Percentiles rank a stretch among this genome's conserved stretches.
Evolutionary conservation across 129 eudicot species (phyloP).

Genomic region (Logfia minima): DNA sequence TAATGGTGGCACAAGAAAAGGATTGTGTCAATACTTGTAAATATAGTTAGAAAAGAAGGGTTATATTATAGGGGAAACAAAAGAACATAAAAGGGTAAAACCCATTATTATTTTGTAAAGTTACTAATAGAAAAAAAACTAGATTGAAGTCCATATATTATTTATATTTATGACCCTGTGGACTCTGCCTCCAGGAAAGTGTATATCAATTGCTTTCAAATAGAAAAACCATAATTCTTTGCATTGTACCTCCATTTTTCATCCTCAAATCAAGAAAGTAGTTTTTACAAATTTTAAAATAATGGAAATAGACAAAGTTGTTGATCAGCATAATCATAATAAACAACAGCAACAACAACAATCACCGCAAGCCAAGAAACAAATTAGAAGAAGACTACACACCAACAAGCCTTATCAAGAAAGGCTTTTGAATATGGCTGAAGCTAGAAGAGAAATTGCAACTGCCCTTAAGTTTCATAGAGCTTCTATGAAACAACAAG

Average conservation of each 20-base stretch:
- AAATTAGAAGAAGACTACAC: conserved; percentile 75
- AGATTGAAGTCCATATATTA: conserved; percentile 35
- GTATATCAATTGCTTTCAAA: conserved; percentile 36
- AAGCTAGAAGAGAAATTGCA: conserved; percentile 80
- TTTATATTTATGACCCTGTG: conserved; percentile 37
- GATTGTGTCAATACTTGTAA: conserved; percentile 16
- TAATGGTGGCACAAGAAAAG: conserved; percentile 18
- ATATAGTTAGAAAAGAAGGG: conserved; percentile 27
- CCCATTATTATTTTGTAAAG: conserved; percentile 41
- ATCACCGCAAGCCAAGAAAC: conserved; percentile 44
- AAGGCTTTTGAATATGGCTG: conserved; percentile 77
- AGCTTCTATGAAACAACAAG: conserved; percentile 67
- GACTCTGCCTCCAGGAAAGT: conserved; percentile 41
- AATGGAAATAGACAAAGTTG: conserved; percentile 44
- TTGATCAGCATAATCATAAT: conserved; percentile 2
- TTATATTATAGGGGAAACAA: conserved; percentile 1
- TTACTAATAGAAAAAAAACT: conserved; percentile 28
- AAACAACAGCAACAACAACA: conserved; percentile 19
- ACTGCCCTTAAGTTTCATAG: conserved; percentile 91
- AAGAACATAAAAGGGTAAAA: neutral
- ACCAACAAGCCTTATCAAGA: conserved; percentile 73
- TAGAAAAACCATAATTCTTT: conserved; percentile 20
- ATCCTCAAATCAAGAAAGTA: conserved; percentile 34
- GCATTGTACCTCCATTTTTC: neutral
- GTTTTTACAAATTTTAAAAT: conserved; percentile 31